Evolutionary conservation across 140 eudicot genomes (phyloP).

Genomic region (Flaveria floridana): DNA sequence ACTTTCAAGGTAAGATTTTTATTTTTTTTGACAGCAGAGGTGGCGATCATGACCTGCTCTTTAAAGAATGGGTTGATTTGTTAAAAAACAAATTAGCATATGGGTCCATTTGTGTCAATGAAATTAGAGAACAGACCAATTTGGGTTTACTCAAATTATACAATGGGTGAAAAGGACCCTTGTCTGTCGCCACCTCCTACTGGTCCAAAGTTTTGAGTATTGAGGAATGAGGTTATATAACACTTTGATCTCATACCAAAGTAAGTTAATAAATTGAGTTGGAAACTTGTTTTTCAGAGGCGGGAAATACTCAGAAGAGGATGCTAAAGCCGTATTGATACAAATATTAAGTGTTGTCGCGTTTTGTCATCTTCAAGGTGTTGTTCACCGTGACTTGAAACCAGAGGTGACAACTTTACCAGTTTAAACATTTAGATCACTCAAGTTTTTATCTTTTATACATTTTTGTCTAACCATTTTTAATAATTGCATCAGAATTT

Average conservation of each 20-base stretch:
- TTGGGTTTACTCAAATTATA: not conserved
- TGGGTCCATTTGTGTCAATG: not conserved
- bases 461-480: constrained; percentile 9
- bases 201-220: not conserved
- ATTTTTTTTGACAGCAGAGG: not conserved
- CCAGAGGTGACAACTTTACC: constrained; percentile 71
- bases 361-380: constrained; percentile 96
- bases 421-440: constrained; percentile 7
- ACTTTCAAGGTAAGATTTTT: constrained; percentile 63
- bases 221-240: not conserved
- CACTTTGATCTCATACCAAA: not conserved
- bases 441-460: not conserved
- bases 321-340: constrained; percentile 69
- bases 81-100: not conserved
- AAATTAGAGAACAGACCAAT: not conserved
- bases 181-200: not conserved
- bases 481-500: constrained; percentile 66
- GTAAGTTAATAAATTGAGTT: not conserved
- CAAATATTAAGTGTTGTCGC: constrained; percentile 84
- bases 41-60: not conserved
- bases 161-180: constrained; percentile 1
- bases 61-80: not conserved
- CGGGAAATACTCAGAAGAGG: constrained; percentile 83
- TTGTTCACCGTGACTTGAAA: constrained; percentile 92
- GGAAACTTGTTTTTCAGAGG: constrained; percentile 52